Conservation (phyloP, 768 basidiomycete species). For the Crassisporium funariophilum region DNA sequence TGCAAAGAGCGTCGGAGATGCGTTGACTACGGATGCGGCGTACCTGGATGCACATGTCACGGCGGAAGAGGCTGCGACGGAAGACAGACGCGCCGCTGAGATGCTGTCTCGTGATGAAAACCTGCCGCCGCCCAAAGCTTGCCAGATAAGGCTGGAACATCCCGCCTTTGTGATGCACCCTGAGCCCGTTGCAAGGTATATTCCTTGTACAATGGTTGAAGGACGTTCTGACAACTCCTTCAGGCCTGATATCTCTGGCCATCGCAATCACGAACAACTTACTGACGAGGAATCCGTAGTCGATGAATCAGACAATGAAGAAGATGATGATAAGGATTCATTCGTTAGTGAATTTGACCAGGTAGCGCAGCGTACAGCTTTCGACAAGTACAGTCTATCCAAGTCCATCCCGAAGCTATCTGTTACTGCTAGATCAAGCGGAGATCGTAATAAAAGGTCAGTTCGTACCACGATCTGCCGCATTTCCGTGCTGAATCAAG, state of each 20-base stretch:
- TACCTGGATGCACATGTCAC: slow-evolving; percentile 31
- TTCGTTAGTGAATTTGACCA: not conserved
- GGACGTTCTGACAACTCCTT: not conserved
- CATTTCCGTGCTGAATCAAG: not conserved
- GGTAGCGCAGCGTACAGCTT: not conserved
- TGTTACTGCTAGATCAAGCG: slow-evolving; percentile 15
- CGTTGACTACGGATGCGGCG: slow-evolving; percentile 36
- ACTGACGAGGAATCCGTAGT: no score
- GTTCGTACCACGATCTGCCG: slow-evolving; percentile 6
- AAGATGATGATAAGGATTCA: not conserved
- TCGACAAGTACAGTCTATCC: not conserved
- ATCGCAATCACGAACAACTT: no score
- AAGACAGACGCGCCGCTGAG: slow-evolving; percentile 45
- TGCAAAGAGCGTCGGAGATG: slow-evolving; percentile 44
- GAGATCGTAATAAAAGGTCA: slow-evolving; percentile 7
- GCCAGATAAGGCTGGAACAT: slow-evolving; percentile 22
- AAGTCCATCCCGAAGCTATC: not conserved
- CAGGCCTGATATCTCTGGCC: not conserved
- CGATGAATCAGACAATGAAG: not conserved
- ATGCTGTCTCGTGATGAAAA: slow-evolving; percentile 33
- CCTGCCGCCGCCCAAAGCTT: slow-evolving; percentile 27
- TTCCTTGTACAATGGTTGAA: no score
- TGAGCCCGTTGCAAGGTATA: slow-evolving; percentile 8
- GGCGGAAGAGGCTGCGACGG: slow-evolving; percentile 38
- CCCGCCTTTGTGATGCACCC: slow-evolving; percentile 19